phyloP scores from a whole-genome alignment of 75 land plant species.

The Isoetes taiwanensis region DNA sequence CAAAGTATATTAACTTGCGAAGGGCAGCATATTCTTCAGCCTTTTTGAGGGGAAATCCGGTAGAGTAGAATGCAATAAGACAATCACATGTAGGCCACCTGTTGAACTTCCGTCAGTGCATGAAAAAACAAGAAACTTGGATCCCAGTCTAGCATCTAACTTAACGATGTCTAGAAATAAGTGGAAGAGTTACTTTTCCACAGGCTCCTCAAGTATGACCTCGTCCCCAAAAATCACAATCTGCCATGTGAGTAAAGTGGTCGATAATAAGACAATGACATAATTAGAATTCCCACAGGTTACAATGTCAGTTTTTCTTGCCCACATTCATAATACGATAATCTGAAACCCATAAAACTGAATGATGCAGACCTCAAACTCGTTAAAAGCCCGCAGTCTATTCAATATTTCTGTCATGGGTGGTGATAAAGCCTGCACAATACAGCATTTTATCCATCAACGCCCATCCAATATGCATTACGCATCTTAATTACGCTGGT shows the following conservation, averaged over 20 bases:
- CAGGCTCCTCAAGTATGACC: conserved; percentile 78
- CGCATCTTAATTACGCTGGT: not conserved
- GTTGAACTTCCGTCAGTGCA: conserved; percentile 1
- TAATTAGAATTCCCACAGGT: not conserved
- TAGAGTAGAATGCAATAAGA: conserved; percentile 91
- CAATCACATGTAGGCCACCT: conserved; percentile 99
- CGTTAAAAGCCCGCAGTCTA: conserved; percentile 75
- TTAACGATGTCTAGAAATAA: not conserved
- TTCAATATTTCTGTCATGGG: conserved; percentile 92
- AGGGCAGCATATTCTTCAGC: conserved; percentile 85
- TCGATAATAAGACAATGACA: not conserved
- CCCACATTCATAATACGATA: not conserved
- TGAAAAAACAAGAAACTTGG: not conserved
- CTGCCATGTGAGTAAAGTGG: conserved; percentile 24
- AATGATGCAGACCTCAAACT: conserved; percentile 67
- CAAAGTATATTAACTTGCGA: conserved; percentile 53
- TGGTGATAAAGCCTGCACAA: conserved; percentile 60
- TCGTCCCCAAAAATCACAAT: conserved; percentile 75
- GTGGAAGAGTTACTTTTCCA: conserved; percentile 51
- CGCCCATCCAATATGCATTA: not conserved
- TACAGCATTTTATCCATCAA: not conserved
- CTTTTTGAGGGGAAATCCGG: conserved; percentile 86
- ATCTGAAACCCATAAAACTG: not conserved
- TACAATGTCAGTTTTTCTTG: not conserved
- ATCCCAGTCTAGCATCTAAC: not conserved